Conservation (phyloP, 176 grass and related monocot species). For the Pharus latifolius region DNA sequence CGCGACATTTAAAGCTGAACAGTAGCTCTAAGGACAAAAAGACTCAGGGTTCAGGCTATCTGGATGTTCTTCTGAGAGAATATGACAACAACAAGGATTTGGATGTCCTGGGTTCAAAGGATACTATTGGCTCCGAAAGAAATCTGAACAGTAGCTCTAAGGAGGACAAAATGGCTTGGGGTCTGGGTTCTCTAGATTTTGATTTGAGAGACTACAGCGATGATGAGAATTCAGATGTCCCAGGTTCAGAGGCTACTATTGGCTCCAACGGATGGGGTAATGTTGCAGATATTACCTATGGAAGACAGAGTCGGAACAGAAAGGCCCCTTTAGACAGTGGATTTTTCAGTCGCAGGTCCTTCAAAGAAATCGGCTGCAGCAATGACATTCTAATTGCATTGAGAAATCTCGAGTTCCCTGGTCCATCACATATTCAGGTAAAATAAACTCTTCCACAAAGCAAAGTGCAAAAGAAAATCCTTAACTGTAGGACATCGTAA, state of each 20-base stretch:
- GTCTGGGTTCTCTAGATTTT: slow-evolving; percentile 22
- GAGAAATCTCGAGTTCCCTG: slow-evolving; percentile 47
- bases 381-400: slow-evolving; percentile 48
- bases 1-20: background rate
- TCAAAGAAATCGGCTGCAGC: slow-evolving; percentile 61
- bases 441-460: background rate
- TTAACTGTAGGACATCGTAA: background rate
- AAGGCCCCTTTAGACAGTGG: slow-evolving; percentile 32
- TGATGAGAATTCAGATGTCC: background rate
- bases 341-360: slow-evolving; percentile 80
- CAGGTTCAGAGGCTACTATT: background rate
- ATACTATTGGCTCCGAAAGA: slow-evolving; percentile 10
- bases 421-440: slow-evolving; percentile 92
- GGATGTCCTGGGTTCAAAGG: background rate
- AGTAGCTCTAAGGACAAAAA: background rate
- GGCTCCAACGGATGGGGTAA: slow-evolving; percentile 43
- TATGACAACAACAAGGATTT: slow-evolving; percentile 7
- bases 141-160: background rate
- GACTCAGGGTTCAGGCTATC: slow-evolving; percentile 3
- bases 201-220: slow-evolving; percentile 17
- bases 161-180: background rate
- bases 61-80: slow-evolving; percentile 11
- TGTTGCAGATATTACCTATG: slow-evolving; percentile 11
- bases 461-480: background rate
- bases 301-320: slow-evolving; percentile 1